Evolutionary conservation across 371 early-diverging fungal species (phyloP).

Genomic region (Circinella umbellata): DNA sequence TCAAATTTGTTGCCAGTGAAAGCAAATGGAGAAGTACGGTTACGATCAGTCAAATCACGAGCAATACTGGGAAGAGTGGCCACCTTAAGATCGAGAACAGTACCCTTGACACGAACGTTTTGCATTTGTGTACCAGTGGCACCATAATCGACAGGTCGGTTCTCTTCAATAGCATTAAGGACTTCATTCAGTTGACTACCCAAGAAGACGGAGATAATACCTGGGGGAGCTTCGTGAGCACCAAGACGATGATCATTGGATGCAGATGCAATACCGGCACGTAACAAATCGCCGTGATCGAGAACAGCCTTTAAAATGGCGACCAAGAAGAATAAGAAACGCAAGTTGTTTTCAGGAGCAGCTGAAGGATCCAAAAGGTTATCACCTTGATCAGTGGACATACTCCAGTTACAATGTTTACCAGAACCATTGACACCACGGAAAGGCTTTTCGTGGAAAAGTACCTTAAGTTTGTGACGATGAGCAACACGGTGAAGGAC

Average conservation of each 20-base stretch:
- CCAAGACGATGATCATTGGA: constrained; percentile 98
- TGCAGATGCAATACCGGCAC: constrained; percentile 90
- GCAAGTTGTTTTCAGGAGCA: constrained; percentile 94
- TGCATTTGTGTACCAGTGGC: constrained; percentile 80
- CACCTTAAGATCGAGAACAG: constrained; percentile 94
- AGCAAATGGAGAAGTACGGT: constrained; percentile 98
- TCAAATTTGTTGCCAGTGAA: constrained; percentile 99
- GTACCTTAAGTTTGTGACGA: constrained; percentile 93
- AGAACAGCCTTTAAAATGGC: constrained; percentile 90
- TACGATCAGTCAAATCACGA: constrained; percentile 97
- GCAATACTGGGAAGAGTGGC: constrained; percentile 89
- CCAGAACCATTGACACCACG: constrained; percentile 98
- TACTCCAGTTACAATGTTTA: constrained; percentile 99
- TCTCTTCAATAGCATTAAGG: constrained; percentile 87
- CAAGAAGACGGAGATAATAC: constrained; percentile 95
- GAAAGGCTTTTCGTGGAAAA: constrained; percentile 99
- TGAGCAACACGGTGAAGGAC: constrained; percentile 96
- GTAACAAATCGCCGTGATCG: constrained; percentile 73
- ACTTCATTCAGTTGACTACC: constrained; percentile 96
- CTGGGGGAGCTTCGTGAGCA: constrained; percentile 98
- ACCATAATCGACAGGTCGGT: constrained; percentile 82
- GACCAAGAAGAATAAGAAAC: constrained; percentile 93
- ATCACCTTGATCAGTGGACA: constrained; percentile 93
- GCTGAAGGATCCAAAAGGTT: constrained; percentile 95
- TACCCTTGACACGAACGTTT: constrained; percentile 93